Conservation (phyloP, 208 protist genomes). For the Lotmaria passim region DNA sequence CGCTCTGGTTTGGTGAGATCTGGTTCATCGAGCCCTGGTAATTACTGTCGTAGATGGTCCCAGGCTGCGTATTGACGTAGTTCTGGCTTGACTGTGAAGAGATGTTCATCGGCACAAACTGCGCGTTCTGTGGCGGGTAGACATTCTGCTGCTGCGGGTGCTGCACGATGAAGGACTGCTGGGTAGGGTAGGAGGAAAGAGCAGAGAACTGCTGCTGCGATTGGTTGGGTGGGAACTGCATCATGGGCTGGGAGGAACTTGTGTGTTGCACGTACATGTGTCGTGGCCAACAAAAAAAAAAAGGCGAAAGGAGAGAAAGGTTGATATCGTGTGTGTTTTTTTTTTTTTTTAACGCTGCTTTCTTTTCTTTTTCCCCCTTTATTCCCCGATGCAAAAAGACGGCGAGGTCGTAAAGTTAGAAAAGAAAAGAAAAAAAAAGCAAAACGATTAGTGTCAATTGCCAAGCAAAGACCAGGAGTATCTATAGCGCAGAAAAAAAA, state of each 20-base stretch:
- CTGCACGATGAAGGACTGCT: conserved; percentile 42
- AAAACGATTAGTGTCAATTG: conserved; percentile 3
- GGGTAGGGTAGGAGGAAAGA: conserved; percentile 37
- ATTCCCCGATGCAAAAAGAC: not conserved
- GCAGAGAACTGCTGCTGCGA: conserved; percentile 48
- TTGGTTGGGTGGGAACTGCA: conserved; percentile 35
- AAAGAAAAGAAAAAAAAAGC: conserved; percentile 16
- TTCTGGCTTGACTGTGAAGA: conserved; percentile 37
- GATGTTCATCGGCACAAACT: conserved; percentile 52
- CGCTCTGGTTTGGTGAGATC: conserved; percentile 23
- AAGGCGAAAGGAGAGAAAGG: not conserved
- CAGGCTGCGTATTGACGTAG: conserved; percentile 30
- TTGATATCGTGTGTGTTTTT: not conserved
- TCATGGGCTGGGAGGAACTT: conserved; percentile 33
- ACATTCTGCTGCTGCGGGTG: conserved; percentile 41
- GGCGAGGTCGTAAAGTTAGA: conserved; percentile 1
- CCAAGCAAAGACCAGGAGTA: not conserved
- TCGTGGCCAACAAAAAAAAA: not conserved
- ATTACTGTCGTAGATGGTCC: conserved; percentile 32
- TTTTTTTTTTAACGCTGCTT: not conserved
- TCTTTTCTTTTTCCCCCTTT: not conserved
- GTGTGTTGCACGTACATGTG: conserved; percentile 37
- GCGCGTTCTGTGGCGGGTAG: conserved; percentile 38
- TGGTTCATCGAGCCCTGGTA: conserved; percentile 35
- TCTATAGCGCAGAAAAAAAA: not conserved